These are phyloP conservation scores for Dioszegia crocea DNA, from an alignment of 768 basidiomycete species.

Conservation along the genomic window DNA sequence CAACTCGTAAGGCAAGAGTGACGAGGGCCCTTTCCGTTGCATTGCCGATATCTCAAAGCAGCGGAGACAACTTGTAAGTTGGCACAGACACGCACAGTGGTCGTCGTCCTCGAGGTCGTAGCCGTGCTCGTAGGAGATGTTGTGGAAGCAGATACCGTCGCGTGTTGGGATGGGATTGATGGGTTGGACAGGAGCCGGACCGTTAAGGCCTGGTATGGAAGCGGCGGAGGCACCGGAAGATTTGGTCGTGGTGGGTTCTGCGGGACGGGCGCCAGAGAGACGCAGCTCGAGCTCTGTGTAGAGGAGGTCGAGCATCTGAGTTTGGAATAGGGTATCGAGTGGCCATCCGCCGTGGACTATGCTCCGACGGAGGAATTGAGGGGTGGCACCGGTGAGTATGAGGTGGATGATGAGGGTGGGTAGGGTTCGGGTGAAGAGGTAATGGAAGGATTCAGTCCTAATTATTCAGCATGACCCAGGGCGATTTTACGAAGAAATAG, in stretches of 20 bases:
- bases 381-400: conserved; percentile 41
- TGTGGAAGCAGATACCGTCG: conserved; percentile 47
- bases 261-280: conserved; percentile 35
- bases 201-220: conserved; percentile 9
- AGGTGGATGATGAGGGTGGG: conserved; percentile 47
- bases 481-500: neutral
- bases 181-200: conserved; percentile 6
- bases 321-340: conserved; percentile 42
- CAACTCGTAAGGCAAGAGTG: conserved; percentile 30
- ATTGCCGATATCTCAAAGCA: conserved; percentile 30
- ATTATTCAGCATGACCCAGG: neutral
- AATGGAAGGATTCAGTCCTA: conserved; percentile 50
- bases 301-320: conserved; percentile 42
- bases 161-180: conserved; percentile 14
- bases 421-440: conserved; percentile 43
- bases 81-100: conserved; percentile 40
- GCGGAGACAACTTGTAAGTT: conserved; percentile 33
- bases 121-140: conserved; percentile 41
- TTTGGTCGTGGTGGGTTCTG: conserved; percentile 27
- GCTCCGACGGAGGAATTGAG: conserved; percentile 42
- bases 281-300: conserved; percentile 45
- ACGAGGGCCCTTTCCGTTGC: conserved; percentile 25
- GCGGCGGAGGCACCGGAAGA: conserved; percentile 8
- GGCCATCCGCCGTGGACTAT: conserved; percentile 46
- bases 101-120: conserved; percentile 38